Conservation (phyloP, 306 rosid genomes). For the Prunus padus region DNA sequence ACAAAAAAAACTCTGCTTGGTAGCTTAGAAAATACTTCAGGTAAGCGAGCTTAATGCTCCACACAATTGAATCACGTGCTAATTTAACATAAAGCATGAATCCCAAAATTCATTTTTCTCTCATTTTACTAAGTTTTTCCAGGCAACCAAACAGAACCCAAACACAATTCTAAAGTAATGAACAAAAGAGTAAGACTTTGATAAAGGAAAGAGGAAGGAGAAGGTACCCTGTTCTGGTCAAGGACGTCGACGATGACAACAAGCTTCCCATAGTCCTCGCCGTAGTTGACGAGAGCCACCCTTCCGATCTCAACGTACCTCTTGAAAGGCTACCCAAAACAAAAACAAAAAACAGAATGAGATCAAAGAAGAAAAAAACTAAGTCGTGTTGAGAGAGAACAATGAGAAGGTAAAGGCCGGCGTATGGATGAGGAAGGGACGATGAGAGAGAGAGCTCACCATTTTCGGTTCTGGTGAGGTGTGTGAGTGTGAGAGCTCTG, state of each 20-base stretch:
- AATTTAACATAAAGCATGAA: not conserved
- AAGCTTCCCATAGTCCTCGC: slow-evolving; percentile 81
- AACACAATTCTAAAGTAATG: not conserved
- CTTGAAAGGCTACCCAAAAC: slow-evolving; percentile 70
- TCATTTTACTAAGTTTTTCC: too few species aligned
- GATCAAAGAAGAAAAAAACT: not conserved
- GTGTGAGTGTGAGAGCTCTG: slow-evolving; percentile 17
- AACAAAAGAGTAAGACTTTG: not conserved
- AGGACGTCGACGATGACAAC: slow-evolving; percentile 91
- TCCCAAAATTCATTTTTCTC: not conserved
- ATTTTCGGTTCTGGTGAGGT: slow-evolving; percentile 27
- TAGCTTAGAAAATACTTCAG: not conserved
- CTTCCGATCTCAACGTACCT: slow-evolving; percentile 93
- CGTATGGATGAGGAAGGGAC: not conserved
- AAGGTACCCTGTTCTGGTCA: slow-evolving; percentile 75
- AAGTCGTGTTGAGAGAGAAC: not conserved
- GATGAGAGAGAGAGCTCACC: slow-evolving; percentile 37
- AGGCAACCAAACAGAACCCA: not conserved
- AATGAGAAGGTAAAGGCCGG: not conserved
- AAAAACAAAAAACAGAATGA: not conserved
- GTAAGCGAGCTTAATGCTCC: not conserved
- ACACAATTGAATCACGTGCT: not conserved
- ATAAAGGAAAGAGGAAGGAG: not conserved
- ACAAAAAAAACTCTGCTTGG: not conserved
- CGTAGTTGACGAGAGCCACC: slow-evolving; percentile 89